Base-by-base conservation (phyloP, 192 early-diverging fungal species). In the Rhizoclosmatium sp. region DNA sequence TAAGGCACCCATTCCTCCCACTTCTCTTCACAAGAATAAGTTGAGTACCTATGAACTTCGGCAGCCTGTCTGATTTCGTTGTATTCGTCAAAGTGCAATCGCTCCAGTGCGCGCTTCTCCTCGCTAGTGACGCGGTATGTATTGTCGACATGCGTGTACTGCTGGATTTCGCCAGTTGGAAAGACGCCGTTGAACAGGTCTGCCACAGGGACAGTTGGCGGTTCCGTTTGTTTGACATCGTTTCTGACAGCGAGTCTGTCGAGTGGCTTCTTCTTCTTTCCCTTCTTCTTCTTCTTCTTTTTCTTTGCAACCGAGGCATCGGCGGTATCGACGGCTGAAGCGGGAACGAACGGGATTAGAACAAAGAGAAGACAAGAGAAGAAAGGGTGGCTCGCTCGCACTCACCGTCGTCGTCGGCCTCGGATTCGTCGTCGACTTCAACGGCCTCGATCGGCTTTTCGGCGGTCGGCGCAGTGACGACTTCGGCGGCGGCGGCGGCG, bases 81-180 rank as follows among this genome's bases (percentile, higher is more conserved):
- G 79, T 94, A 92, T 71, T 93, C 83, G 76, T 94, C 87, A 78
- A 88, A 84, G 71, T 89, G 83, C 49, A 91, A 79, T 7, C 93
- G 87, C 76, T 99, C 98, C 67, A 92, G 78, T 31, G 91, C 87
- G 3, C 96, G 87, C 86, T 96, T 97, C 84, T 99, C 98, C 82
- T 97, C 98, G 82, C 88, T 92, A 0, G 98, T 98, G 0, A 91
- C 94, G 76, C 97, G 92, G 87, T 88, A 93, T 14, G 90, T 80
- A 85, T 98, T 98, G 59, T 93, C 94, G 72, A 41, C 66, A 45
- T 98, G 92, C 39, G 85, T 84, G 86, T 99, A 99, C 42, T 97
- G 91, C 79, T 88, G 85, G 46, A 93, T 83, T 83, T 98, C 90
- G 71, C 97, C 97, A 45, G 87, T 89, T 1, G 96, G 94, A 84